These are phyloP conservation scores for Phytopythium chamaehyphon DNA, from an alignment of 352 stramenopile genomes.

Conservation along the genomic window DNA sequence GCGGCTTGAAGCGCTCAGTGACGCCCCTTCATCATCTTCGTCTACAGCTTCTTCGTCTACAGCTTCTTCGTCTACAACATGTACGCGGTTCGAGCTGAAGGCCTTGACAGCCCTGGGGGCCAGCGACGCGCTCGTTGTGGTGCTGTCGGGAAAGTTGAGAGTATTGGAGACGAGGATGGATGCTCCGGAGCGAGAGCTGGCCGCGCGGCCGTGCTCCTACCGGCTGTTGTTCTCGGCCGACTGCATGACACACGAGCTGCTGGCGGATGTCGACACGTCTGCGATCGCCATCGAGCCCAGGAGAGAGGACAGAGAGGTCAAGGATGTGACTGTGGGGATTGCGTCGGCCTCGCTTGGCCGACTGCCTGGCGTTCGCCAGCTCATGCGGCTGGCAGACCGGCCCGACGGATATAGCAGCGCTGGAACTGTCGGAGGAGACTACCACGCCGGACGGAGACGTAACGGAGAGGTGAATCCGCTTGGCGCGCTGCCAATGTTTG, in stretches of 20 bases:
- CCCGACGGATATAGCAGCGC: slow-evolving; percentile 5
- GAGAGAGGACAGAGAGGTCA: not conserved
- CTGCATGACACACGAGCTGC: not conserved
- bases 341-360: not conserved
- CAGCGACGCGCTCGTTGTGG: not conserved
- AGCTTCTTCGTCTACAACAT: not conserved
- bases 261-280: not conserved
- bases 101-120: not conserved
- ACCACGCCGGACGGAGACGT: not conserved
- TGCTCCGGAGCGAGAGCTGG: not conserved
- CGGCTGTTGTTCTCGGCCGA: slow-evolving; percentile 4
- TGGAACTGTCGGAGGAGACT: not conserved
- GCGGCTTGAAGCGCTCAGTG: not conserved
- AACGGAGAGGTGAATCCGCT: not conserved
- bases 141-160: not conserved
- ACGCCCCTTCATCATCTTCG: not conserved
- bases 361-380: slow-evolving; percentile 2
- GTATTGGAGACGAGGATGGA: not conserved
- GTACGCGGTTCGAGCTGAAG: slow-evolving; percentile 3
- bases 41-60: not conserved
- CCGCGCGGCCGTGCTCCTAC: not conserved
- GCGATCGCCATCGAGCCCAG: not conserved
- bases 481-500: not conserved
- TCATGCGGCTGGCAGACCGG: slow-evolving; percentile 2
- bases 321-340: not conserved